A percentile compares a stretch with the other conserved stretches of the same genome.
These are phyloP conservation scores for Daldinia eschscholtzii DNA, from an alignment of 2,329 filamentous ascomycete species.

Conservation along the genomic window DNA sequence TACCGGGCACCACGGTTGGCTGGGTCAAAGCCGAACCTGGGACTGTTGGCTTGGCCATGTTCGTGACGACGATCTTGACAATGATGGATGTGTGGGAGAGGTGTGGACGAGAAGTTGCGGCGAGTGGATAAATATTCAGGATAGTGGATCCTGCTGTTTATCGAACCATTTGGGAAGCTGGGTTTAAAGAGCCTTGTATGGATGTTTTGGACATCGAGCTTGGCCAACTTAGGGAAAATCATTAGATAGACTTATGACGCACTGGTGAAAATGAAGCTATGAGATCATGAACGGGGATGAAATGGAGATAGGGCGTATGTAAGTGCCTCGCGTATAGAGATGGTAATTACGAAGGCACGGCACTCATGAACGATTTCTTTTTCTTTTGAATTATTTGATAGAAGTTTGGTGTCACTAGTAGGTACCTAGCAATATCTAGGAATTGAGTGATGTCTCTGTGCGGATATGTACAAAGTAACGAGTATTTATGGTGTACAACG, in stretches of 20 bases:
- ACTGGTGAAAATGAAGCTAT: conserved; percentile 3
- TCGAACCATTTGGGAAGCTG: not conserved
- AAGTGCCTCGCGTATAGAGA: not conserved
- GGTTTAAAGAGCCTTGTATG: not conserved
- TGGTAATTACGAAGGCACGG: not conserved
- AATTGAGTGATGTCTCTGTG: conserved; percentile 24
- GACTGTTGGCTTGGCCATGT: conserved; percentile 69
- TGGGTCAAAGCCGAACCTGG: conserved; percentile 68
- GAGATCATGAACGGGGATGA: not conserved
- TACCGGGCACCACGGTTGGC: conserved; percentile 71
- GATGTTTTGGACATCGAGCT: not conserved
- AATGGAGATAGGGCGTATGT: not conserved
- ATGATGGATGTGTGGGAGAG: conserved; percentile 72
- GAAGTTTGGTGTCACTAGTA: conserved; percentile 3
- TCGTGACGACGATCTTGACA: conserved; percentile 72
- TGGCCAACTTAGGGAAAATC: not conserved
- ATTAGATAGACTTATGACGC: not conserved
- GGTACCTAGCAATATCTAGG: conserved; percentile 13
- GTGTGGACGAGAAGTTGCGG: conserved; percentile 53
- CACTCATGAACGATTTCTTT: not conserved
- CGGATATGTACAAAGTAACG: conserved; percentile 46
- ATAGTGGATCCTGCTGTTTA: not conserved
- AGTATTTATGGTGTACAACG: conserved; percentile 39
- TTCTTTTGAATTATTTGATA: conserved; percentile 10
- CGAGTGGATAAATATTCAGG: conserved; percentile 5